A percentile compares a stretch with the other conserved stretches of the same genome.
Evolutionary conservation across 2,329 filamentous ascomycete genomes (phyloP).

Genomic region (Beauveria asiatica): DNA sequence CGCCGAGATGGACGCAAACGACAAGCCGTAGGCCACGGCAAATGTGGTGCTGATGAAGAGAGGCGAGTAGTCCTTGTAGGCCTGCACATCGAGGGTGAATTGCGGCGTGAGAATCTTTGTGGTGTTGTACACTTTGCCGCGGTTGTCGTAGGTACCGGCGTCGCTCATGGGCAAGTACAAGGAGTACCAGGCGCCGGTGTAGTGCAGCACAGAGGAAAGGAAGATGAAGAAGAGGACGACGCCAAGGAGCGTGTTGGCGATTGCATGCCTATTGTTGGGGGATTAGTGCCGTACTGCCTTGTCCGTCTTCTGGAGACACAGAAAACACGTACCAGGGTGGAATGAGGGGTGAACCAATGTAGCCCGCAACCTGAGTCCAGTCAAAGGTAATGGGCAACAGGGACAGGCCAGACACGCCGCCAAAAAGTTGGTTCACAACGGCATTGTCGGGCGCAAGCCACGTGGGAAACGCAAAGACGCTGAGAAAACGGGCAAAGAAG

Average conservation of each 20-base stretch:
- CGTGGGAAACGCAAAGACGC: conserved; percentile 61
- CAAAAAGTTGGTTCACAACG: conserved; percentile 65
- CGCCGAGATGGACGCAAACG: conserved; percentile 62
- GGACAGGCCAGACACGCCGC: conserved; percentile 57
- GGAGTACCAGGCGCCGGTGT: conserved; percentile 55
- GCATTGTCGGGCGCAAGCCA: conserved; percentile 63
- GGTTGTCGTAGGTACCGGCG: conserved; percentile 64
- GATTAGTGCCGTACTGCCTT: background rate
- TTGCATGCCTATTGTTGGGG: conserved; percentile 49
- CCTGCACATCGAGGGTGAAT: conserved; percentile 52
- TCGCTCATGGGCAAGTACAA: conserved; percentile 62
- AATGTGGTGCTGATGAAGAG: conserved; percentile 66
- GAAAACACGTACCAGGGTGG: conserved; percentile 48
- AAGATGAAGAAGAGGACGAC: conserved; percentile 58
- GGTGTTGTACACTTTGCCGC: conserved; percentile 55
- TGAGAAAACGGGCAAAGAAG: conserved; percentile 60
- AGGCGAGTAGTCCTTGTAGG: conserved; percentile 60
- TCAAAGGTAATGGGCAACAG: conserved; percentile 67
- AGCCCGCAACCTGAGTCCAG: conserved; percentile 66
- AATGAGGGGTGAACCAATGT: conserved; percentile 58
- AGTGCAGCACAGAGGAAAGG: conserved; percentile 53
- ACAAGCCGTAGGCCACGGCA: conserved; percentile 60
- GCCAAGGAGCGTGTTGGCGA: conserved; percentile 63
- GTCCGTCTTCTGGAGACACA: background rate
- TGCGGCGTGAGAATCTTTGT: conserved; percentile 51